These are phyloP conservation scores for Lasiosphaeria ovina DNA, from an alignment of 495 filamentous ascomycete species.

Conservation along the genomic window DNA sequence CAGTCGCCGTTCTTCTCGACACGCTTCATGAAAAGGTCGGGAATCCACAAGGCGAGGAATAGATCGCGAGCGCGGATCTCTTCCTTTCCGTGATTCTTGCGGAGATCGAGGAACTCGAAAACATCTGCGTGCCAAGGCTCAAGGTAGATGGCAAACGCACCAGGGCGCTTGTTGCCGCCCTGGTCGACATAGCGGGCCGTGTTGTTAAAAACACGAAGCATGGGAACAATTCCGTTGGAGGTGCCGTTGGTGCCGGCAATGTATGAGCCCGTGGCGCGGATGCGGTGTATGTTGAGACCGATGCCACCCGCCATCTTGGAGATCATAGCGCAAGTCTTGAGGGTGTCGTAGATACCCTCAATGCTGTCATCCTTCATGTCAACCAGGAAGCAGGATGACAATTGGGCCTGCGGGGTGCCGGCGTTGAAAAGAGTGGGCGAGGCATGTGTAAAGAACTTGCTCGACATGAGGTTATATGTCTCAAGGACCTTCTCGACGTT, in stretches of 20 bases:
- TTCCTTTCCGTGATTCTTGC: constrained; percentile 99
- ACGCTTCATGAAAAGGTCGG: constrained; percentile 99
- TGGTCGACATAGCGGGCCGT: constrained; percentile 98
- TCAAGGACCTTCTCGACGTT: constrained; percentile 91
- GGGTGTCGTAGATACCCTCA: constrained; percentile 97
- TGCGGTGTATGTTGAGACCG: constrained; percentile 91
- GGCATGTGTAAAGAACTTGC: constrained; percentile 95
- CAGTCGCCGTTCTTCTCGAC: constrained; percentile 93
- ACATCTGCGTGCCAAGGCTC: constrained; percentile 99
- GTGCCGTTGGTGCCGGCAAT: constrained; percentile 96
- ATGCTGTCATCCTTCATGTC: constrained; percentile 99
- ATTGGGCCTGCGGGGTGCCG: constrained; percentile 86
- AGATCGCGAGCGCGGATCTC: constrained; percentile 95
- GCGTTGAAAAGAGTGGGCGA: constrained; percentile 98
- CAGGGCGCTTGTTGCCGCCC: constrained; percentile 98
- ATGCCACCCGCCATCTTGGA: constrained; percentile 99
- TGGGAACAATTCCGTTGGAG: constrained; percentile 95
- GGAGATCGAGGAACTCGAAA: constrained; percentile 93
- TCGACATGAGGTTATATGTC: constrained; percentile 98
- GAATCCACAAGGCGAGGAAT: constrained; percentile 97
- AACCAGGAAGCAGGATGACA: constrained; percentile 96
- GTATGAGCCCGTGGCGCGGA: constrained; percentile 94
- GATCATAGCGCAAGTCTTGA: constrained; percentile 99
- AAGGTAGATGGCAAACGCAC: constrained; percentile 98
- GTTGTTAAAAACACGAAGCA: constrained; percentile 99